Percentiles rank a stretch among this genome's conserved stretches.
These are phyloP conservation scores for Trichomonascaceae sp. DNA, from an alignment of 1,139 yeast genomes.

Conservation along the genomic window DNA sequence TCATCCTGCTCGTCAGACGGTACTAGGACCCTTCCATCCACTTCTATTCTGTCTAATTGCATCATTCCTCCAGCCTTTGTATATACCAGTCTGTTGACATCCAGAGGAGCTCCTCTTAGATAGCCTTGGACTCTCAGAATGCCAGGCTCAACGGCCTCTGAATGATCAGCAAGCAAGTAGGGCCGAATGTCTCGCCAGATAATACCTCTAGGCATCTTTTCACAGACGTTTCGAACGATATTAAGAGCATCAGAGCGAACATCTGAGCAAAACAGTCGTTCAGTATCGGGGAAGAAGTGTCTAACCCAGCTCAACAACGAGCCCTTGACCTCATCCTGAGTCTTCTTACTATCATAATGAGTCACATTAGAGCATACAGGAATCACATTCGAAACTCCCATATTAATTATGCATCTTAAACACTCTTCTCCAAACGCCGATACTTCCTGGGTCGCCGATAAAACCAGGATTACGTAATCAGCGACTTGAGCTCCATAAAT, in stretches of 20 bases:
- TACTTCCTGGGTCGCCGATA: slow-evolving; percentile 81
- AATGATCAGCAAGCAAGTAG: slow-evolving; percentile 69
- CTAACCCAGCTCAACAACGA: slow-evolving; percentile 76
- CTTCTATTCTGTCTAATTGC: slow-evolving; percentile 55
- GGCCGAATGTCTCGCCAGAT: slow-evolving; percentile 92
- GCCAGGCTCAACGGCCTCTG: slow-evolving; percentile 42
- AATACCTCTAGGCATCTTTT: slow-evolving; percentile 77
- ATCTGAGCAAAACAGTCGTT: slow-evolving; percentile 69
- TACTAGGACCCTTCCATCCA: slow-evolving; percentile 26
- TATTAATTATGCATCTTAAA: slow-evolving; percentile 79
- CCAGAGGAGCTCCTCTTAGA: slow-evolving; percentile 81
- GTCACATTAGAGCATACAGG: slow-evolving; percentile 77
- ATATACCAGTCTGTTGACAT: slow-evolving; percentile 71
- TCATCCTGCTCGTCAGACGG: slow-evolving; percentile 59
- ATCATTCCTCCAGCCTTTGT: slow-evolving; percentile 89
- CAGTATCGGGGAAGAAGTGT: slow-evolving; percentile 88
- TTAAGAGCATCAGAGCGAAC: slow-evolving; percentile 60
- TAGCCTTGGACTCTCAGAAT: slow-evolving; percentile 67
- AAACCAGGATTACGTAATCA: slow-evolving; percentile 79
- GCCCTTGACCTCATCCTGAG: slow-evolving; percentile 70
- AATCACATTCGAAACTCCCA: slow-evolving; percentile 80
- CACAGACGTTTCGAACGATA: slow-evolving; percentile 71
- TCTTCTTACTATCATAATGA: slow-evolving; percentile 61
- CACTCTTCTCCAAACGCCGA: slow-evolving; percentile 83
- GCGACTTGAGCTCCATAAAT: slow-evolving; percentile 85